phyloP scores from a whole-genome alignment of 164 flowering plant genomes.

The Cinnamomum micranthum region DNA sequence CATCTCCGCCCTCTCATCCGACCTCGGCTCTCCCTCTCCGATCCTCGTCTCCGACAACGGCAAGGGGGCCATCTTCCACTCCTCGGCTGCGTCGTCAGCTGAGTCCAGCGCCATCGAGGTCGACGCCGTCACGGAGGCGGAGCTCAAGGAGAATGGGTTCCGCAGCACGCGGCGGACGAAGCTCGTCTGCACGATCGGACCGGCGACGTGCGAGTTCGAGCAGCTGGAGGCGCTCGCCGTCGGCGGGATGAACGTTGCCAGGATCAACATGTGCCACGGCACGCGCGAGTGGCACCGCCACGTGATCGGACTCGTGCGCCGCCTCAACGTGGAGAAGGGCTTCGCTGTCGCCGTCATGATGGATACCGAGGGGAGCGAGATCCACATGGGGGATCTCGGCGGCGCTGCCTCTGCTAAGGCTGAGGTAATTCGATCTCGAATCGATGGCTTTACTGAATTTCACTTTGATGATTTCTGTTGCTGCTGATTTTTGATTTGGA shows the following conservation, averaged over 20 bases:
- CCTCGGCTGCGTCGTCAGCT: background rate
- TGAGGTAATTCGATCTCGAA: constrained; percentile 45
- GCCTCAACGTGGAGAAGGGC: constrained; percentile 84
- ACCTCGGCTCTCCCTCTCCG: constrained; percentile 11
- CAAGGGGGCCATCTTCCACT: background rate
- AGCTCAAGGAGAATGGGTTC: constrained; percentile 37
- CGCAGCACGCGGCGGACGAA: constrained; percentile 37
- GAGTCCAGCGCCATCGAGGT: constrained; percentile 28
- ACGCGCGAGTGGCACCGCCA: constrained; percentile 77
- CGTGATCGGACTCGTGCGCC: constrained; percentile 66
- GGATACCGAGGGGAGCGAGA: constrained; percentile 98
- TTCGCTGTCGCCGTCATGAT: constrained; percentile 93
- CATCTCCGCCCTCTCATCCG: constrained; percentile 20
- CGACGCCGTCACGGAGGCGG: constrained; percentile 33
- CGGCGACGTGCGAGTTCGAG: constrained; percentile 64
- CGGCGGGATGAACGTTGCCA: constrained; percentile 93
- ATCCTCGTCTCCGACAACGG: constrained; percentile 22
- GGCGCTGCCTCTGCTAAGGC: constrained; percentile 73
- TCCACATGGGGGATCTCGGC: constrained; percentile 96
- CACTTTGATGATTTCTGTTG: background rate
- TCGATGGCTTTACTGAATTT: no score
- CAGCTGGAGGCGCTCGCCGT: constrained; percentile 88
- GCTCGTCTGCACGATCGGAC: constrained; percentile 30
- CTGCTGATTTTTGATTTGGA: background rate
- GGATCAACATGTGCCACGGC: constrained; percentile 94